Conservation (phyloP, 148 eudicot species). For the Arctostaphylos glauca region DNA sequence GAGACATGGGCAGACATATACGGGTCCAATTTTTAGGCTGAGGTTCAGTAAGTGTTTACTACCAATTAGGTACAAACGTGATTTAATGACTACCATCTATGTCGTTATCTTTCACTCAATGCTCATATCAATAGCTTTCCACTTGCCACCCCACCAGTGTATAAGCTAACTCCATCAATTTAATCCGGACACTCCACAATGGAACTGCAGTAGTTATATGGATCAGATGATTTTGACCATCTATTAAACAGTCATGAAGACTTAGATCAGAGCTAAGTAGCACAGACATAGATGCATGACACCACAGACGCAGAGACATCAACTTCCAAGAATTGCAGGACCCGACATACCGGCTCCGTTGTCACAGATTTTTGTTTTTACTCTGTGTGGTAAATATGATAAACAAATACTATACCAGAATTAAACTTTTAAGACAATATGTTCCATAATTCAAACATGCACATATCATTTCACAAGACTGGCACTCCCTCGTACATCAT, state of each 20-base stretch:
- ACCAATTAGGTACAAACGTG: neutral
- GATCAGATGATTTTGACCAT: conserved; percentile 4
- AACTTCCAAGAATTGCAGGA: neutral
- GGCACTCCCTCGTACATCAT: too few relatives aligned
- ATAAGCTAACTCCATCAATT: neutral
- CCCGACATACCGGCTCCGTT: neutral
- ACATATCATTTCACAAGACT: neutral
- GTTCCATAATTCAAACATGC: neutral
- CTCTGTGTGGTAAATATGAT: neutral
- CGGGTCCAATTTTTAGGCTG: conserved; percentile 5
- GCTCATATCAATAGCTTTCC: neutral
- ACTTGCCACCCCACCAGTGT: neutral
- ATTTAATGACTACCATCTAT: neutral
- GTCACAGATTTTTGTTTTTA: neutral
- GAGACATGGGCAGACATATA: neutral
- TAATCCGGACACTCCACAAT: neutral
- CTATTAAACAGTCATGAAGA: neutral
- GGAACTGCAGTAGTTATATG: conserved; percentile 1
- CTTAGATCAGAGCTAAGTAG: neutral
- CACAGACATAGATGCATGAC: neutral
- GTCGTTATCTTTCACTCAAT: neutral
- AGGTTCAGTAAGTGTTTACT: conserved; percentile 10
- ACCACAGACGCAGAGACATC: neutral
- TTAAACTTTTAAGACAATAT: neutral
- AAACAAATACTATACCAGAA: neutral